A percentile compares a stretch with the other conserved stretches of the same genome.
Conservation (phyloP, 441 rosid species). For the Populus trichocarpa region DNA sequence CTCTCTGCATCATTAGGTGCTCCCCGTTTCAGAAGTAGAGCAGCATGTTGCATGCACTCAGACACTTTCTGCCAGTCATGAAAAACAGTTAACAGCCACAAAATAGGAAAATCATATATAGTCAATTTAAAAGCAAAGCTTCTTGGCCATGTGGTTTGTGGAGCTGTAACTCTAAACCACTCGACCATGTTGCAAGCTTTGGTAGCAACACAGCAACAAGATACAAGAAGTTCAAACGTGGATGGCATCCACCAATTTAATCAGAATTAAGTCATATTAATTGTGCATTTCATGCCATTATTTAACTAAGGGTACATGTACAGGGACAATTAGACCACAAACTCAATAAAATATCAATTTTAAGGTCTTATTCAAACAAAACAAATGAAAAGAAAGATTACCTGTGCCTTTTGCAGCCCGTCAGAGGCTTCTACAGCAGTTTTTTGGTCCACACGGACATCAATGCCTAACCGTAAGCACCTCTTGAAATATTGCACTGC, state of each 20-base stretch:
- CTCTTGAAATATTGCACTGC: constrained; percentile 65
- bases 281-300: not conserved
- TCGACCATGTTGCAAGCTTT: not conserved
- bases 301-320: not conserved
- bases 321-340: not conserved
- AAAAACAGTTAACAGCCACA: constrained; percentile 27
- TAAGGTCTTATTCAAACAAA: not conserved
- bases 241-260: not conserved
- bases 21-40: constrained; percentile 48
- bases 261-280: not conserved
- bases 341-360: not conserved
- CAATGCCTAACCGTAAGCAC: constrained; percentile 79
- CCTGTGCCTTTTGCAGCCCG: constrained; percentile 91
- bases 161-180: not conserved
- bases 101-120: not conserved
- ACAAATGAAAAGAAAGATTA: constrained; percentile 21
- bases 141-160: not conserved
- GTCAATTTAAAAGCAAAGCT: not conserved
- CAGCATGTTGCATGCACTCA: constrained; percentile 52
- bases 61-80: constrained; percentile 69
- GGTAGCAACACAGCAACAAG: not conserved
- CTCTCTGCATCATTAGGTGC: constrained; percentile 45
- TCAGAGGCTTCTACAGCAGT: constrained; percentile 87
- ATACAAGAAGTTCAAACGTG: not conserved
- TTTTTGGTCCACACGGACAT: constrained; percentile 71